A percentile compares a stretch with the other conserved stretches of the same genome.
Conservation (phyloP, 2,329 filamentous ascomycete species). For the Sclerotinia spermophila region DNA sequence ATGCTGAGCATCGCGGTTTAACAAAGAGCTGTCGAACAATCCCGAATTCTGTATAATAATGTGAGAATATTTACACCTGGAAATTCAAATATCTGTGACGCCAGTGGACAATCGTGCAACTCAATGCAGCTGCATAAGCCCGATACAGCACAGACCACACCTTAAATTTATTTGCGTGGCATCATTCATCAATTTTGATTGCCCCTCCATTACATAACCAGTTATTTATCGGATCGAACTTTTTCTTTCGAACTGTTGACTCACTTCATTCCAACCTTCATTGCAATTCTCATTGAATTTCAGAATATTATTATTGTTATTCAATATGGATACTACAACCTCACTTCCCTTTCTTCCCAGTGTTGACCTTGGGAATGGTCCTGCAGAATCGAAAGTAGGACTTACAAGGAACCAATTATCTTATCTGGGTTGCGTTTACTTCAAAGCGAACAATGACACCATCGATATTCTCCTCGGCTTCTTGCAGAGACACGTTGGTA, state of each 20-base stretch:
- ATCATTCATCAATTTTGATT: slow-evolving; percentile 12
- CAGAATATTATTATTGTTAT: neutral
- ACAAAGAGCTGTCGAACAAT: neutral
- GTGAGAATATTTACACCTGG: neutral
- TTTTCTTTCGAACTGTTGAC: slow-evolving; percentile 12
- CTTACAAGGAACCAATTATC: slow-evolving; percentile 55
- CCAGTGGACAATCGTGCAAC: neutral
- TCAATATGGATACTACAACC: slow-evolving; percentile 59
- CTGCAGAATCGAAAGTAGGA: slow-evolving; percentile 50
- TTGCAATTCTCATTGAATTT: slow-evolving; percentile 6
- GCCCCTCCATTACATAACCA: slow-evolving; percentile 29
- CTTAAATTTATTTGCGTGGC: slow-evolving; percentile 21
- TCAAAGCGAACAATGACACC: slow-evolving; percentile 44
- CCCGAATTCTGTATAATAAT: neutral
- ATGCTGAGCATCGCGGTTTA: neutral
- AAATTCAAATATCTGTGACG: neutral
- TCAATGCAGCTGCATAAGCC: slow-evolving; percentile 3
- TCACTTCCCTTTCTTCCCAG: slow-evolving; percentile 61
- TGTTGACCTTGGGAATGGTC: slow-evolving; percentile 49
- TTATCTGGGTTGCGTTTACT: slow-evolving; percentile 56
- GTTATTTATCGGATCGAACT: slow-evolving; percentile 19
- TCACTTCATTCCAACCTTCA: slow-evolving; percentile 12
- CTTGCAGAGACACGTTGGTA: slow-evolving; percentile 48
- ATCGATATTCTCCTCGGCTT: slow-evolving; percentile 40
- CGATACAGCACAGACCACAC: slow-evolving; percentile 22